Evolutionary conservation across 345 rosid genomes (phyloP), one percentile per base, ranked within the genome.

Genomic region (Bruguiera parviflora): DNA sequence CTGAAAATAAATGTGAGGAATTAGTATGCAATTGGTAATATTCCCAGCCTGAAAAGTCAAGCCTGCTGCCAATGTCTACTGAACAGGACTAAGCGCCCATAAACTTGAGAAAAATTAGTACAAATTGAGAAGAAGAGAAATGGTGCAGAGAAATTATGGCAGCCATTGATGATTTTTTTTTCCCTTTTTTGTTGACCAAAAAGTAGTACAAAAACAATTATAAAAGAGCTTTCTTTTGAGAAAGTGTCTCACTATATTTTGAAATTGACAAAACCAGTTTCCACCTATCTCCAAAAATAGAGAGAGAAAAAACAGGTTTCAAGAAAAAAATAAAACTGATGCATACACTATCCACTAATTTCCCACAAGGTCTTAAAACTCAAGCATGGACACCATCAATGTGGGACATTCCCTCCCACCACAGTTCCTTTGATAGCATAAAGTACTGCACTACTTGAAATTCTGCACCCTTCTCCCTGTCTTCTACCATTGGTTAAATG

Each of bases 1-100:
- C 99, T 89, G 86, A 66, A 85, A 64, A 71, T 52, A 5, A 32
- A 73, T 25, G 15, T 5, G 65, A 20, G 70, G 24, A 61, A 64
- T 28, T 46, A 62, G 15, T 51, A 60, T 3, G 18, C 63, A 61
- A 66, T 61, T 20, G 67, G 37, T 64, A 57, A 58, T 18, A 29
- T 39, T 32, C 35, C 63, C 32, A 66, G 52, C 20, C 55, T 27
- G 39, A 31, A n/a, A 31, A 59, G 27, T 52, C 29, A n/a, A 39
- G 8, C 60, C 5, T 43, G 19, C 49, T 29, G 29, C 33, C 59
- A 33, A 13, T 66, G 46, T 56, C 43, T 58, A 39, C 19, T 33
- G 25, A 43, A 24, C 51, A 58, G 16, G 10, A 58, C 15, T n/a
- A 20, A 55, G 27, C 58, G 22, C 8, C 21, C 2, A 1, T 22